A percentile compares a stretch with the other conserved stretches of the same genome.
Conservation (phyloP, 2,329 filamentous ascomycete genomes). For the Clarireedia sp. region DNA sequence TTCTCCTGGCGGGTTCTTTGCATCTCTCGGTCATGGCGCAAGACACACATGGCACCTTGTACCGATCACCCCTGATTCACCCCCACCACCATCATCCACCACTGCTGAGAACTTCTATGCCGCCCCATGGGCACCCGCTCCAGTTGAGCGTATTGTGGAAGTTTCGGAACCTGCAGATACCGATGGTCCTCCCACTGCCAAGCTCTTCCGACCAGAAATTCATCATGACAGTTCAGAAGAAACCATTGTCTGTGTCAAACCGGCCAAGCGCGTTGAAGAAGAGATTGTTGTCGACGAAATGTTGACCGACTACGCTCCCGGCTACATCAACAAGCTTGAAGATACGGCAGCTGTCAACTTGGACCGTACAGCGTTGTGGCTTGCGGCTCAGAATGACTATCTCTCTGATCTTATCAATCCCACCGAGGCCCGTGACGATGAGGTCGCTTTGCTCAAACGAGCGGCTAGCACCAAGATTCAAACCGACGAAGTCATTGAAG, state of each 20-base stretch:
- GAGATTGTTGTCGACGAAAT: conserved; percentile 59
- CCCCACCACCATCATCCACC: conserved; percentile 68
- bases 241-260: conserved; percentile 27
- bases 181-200: conserved; percentile 60
- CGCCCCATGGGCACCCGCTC: conserved; percentile 58
- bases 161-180: conserved; percentile 39
- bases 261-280: conserved; percentile 13
- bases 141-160: conserved; percentile 63
- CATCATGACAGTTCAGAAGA: conserved; percentile 32
- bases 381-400: conserved; percentile 73
- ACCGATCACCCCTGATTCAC: conserved; percentile 43
- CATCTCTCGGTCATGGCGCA: conserved; percentile 66
- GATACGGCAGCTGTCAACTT: conserved; percentile 64
- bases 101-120: conserved; percentile 91
- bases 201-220: conserved; percentile 33
- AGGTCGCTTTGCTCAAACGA: conserved; percentile 27
- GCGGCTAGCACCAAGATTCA: conserved; percentile 23
- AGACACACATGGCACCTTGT: conserved; percentile 75
- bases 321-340: conserved; percentile 67
- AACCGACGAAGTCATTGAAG: conserved; percentile 32
- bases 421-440: conserved; percentile 35
- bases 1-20: conserved; percentile 88
- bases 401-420: conserved; percentile 58
- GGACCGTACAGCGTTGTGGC: conserved; percentile 80
- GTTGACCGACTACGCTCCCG: conserved; percentile 63